Percentiles rank a stretch among this genome's conserved stretches.
Evolutionary conservation across 495 filamentous ascomycete genomes (phyloP).

Genomic region (Podospora anserina): DNA sequence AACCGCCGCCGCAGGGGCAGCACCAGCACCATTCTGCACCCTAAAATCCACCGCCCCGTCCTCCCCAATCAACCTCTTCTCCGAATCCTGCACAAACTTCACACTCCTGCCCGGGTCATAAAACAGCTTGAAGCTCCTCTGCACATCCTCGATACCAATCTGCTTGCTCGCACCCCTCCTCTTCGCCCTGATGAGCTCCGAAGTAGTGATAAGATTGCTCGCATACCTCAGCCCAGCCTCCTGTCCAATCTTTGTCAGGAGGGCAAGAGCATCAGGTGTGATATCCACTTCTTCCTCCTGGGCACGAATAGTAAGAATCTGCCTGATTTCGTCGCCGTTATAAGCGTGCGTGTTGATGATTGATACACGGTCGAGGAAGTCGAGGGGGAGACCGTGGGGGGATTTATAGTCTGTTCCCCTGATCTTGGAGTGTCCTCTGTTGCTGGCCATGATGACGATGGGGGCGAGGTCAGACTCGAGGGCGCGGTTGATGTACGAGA

Average conservation of each 20-base stretch:
- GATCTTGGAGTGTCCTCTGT: slow-evolving; percentile 87
- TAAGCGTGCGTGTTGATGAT: slow-evolving; percentile 97
- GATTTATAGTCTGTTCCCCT: slow-evolving; percentile 87
- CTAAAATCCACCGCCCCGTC: slow-evolving; percentile 73
- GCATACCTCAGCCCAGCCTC: slow-evolving; percentile 91
- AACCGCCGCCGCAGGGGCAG: neutral
- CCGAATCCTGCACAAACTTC: slow-evolving; percentile 82
- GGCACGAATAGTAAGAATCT: slow-evolving; percentile 86
- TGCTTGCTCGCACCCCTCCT: slow-evolving; percentile 61
- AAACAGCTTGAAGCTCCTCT: slow-evolving; percentile 89
- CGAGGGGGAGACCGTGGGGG: slow-evolving; percentile 89
- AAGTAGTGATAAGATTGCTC: slow-evolving; percentile 93
- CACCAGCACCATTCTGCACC: slow-evolving; percentile 33
- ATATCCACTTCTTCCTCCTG: slow-evolving; percentile 95
- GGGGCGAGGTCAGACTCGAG: slow-evolving; percentile 90
- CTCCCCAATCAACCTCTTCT: slow-evolving; percentile 89
- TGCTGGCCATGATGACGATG: slow-evolving; percentile 99
- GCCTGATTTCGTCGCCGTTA: slow-evolving; percentile 74
- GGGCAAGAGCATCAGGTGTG: slow-evolving; percentile 79
- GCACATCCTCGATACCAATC: slow-evolving; percentile 82
- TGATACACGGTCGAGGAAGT: slow-evolving; percentile 93
- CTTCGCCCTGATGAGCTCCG: slow-evolving; percentile 75
- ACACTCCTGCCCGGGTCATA: slow-evolving; percentile 85
- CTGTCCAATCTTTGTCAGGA: slow-evolving; percentile 91
- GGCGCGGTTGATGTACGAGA: slow-evolving; percentile 96